phyloP scores from a whole-genome alignment of 2,329 filamentous ascomycete species.

The Fonsecaea pedrosoi region DNA sequence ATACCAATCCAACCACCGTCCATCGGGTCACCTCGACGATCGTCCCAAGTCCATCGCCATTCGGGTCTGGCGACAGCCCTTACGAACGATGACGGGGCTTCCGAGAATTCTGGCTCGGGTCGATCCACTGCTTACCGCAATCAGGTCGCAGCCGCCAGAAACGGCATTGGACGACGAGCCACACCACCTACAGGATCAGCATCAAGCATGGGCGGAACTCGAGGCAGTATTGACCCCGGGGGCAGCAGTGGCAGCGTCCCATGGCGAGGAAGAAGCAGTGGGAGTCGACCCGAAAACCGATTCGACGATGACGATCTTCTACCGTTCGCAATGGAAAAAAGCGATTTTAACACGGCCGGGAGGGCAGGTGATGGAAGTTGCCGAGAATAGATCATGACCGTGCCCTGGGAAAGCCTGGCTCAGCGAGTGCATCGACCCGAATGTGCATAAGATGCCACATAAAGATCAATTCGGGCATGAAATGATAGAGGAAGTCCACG shows the following conservation, averaged over 20 bases:
- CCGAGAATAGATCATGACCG: not conserved
- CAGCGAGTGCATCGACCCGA: not conserved
- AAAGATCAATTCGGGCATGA: not conserved
- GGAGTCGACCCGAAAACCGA: slow-evolving; percentile 37
- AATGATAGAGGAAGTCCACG: slow-evolving; percentile 1
- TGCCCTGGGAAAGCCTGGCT: not conserved
- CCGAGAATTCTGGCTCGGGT: slow-evolving; percentile 33
- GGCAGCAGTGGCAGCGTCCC: slow-evolving; percentile 37
- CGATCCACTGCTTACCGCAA: slow-evolving; percentile 35
- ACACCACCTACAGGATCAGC: slow-evolving; percentile 36
- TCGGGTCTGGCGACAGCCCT: slow-evolving; percentile 27
- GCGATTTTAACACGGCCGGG: slow-evolving; percentile 34
- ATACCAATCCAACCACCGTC: slow-evolving; percentile 11
- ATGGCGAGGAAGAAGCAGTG: slow-evolving; percentile 35
- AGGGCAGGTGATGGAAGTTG: slow-evolving; percentile 10
- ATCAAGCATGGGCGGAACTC: slow-evolving; percentile 37
- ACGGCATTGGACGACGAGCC: slow-evolving; percentile 25
- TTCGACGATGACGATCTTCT: slow-evolving; percentile 40
- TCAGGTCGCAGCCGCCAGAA: slow-evolving; percentile 17
- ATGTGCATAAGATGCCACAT: not conserved
- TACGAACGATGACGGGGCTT: slow-evolving; percentile 32
- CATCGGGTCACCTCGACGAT: slow-evolving; percentile 14
- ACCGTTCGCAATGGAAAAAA: slow-evolving; percentile 40
- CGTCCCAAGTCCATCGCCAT: slow-evolving; percentile 27
- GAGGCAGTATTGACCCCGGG: slow-evolving; percentile 33